These are phyloP conservation scores for Ceratocystis papillata DNA, from an alignment of 2,329 filamentous ascomycete genomes.

Conservation along the genomic window DNA sequence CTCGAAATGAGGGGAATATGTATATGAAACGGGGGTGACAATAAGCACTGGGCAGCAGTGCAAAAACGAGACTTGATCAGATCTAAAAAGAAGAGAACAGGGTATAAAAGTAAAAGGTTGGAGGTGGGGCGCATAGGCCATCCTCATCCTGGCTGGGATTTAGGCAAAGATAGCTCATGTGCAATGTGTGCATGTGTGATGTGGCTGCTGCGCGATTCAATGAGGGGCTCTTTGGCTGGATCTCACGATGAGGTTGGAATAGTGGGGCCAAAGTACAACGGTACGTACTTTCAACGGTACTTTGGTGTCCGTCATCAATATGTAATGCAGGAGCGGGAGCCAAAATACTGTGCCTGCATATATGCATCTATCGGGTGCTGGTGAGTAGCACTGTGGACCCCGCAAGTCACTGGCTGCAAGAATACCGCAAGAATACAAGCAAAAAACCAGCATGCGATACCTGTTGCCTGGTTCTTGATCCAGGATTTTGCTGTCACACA, in stretches of 20 bases:
- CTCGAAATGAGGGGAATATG: background rate
- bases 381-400: background rate
- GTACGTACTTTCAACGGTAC: background rate
- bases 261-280: background rate
- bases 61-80: background rate
- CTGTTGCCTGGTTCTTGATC: background rate
- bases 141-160: too few species aligned
- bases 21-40: background rate
- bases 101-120: background rate
- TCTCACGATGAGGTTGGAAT: background rate
- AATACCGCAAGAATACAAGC: too few species aligned
- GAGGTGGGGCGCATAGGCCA: too few species aligned
- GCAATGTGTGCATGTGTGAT: too few species aligned
- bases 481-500: background rate
- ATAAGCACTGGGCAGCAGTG: background rate
- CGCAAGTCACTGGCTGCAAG: too few species aligned
- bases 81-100: background rate
- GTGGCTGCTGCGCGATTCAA: too few species aligned
- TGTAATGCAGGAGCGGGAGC: background rate
- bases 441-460: background rate
- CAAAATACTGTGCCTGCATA: conserved; percentile 11
- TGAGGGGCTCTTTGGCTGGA: background rate
- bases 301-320: background rate
- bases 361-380: background rate
- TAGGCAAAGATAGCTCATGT: too few species aligned